Evolutionary conservation across 192 early-diverging fungal genomes (phyloP).

Genomic region (Funneliformis geosporum): DNA sequence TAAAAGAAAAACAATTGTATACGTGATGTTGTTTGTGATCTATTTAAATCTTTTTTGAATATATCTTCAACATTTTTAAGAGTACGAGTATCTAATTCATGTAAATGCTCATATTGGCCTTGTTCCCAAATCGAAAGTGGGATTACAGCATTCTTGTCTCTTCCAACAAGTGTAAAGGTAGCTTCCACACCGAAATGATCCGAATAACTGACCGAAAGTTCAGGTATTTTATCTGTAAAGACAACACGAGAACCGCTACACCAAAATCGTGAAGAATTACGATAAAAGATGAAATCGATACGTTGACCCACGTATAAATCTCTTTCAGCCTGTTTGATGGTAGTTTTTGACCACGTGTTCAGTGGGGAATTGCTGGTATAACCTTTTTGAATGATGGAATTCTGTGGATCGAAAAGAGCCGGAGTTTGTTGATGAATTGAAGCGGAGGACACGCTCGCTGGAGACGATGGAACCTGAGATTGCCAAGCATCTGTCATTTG

Average conservation of each 20-base stretch:
- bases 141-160: slow-evolving; percentile 30
- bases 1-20: slow-evolving; percentile 24
- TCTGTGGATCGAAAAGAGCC: slow-evolving; percentile 34
- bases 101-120: not conserved
- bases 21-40: not conserved
- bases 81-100: slow-evolving; percentile 19
- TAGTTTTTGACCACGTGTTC: slow-evolving; percentile 53
- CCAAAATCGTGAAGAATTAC: slow-evolving; percentile 43
- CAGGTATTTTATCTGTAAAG: slow-evolving; percentile 37
- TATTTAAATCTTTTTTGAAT: slow-evolving; percentile 12
- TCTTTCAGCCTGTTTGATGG: slow-evolving; percentile 39
- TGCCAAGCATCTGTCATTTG: slow-evolving; percentile 56
- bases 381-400: slow-evolving; percentile 49
- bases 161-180: slow-evolving; percentile 38
- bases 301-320: slow-evolving; percentile 44
- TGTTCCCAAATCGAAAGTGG: slow-evolving; percentile 30
- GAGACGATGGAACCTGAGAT: slow-evolving; percentile 39
- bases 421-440: not conserved
- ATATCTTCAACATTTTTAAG: not conserved
- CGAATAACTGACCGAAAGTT: slow-evolving; percentile 38
- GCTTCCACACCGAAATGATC: slow-evolving; percentile 59
- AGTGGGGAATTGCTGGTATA: slow-evolving; percentile 56
- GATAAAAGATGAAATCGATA: slow-evolving; percentile 57
- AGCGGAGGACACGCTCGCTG: slow-evolving; percentile 29
- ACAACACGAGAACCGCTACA: slow-evolving; percentile 39